Evolutionary conservation across 306 rosid genomes (phyloP).

Genomic region (Luffa aegyptiaca): DNA sequence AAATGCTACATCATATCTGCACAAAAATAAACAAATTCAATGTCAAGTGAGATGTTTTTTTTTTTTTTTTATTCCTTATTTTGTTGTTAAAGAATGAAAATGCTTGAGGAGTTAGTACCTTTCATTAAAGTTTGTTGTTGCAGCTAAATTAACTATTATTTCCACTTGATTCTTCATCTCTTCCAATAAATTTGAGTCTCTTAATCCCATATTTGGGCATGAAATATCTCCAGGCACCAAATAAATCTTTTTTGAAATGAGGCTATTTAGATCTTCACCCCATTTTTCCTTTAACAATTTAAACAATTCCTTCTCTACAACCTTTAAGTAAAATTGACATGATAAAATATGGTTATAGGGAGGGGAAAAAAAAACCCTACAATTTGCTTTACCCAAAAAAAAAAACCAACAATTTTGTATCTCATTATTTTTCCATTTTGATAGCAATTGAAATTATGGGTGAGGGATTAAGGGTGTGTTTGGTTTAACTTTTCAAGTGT

Average conservation of each 20-base stretch:
- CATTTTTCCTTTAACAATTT: constrained; percentile 36
- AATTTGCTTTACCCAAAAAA: too few relatives aligned
- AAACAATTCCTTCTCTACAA: constrained; percentile 59
- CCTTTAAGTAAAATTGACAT: constrained; percentile 13
- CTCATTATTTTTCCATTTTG: too few relatives aligned
- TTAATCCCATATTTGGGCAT: constrained; percentile 35
- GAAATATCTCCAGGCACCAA: constrained; percentile 62
- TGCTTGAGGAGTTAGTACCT: constrained; percentile 23
- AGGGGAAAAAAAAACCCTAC: too few relatives aligned
- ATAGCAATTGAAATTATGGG: too few relatives aligned
- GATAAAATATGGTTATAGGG: background rate
- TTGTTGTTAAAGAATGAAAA: too few relatives aligned
- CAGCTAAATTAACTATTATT: constrained; percentile 65
- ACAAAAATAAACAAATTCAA: background rate
- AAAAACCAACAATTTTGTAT: too few relatives aligned
- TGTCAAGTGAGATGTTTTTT: too few relatives aligned
- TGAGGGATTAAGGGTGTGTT: too few relatives aligned
- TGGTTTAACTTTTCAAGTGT: too few relatives aligned
- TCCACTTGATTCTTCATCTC: constrained; percentile 35
- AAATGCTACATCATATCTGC: constrained; percentile 59
- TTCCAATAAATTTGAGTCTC: constrained; percentile 31
- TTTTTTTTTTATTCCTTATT: too few relatives aligned
- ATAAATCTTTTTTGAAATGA: constrained; percentile 39
- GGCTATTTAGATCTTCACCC: constrained; percentile 35
- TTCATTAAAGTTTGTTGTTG: constrained; percentile 70